phyloP scores from a whole-genome alignment of 768 basidiomycete genomes.

The Pulveroboletus sp. region DNA sequence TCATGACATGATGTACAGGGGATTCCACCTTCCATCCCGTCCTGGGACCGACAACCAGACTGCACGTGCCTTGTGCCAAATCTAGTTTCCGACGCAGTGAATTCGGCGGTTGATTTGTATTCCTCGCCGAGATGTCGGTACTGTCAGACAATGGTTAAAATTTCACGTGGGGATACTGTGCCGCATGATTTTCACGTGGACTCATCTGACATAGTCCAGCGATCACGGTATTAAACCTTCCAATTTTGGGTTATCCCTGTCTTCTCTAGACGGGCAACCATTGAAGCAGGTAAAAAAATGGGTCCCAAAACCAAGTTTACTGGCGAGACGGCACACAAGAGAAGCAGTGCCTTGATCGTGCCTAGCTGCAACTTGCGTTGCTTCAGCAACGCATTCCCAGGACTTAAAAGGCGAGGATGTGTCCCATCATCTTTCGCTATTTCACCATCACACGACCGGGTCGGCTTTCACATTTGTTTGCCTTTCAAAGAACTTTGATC shows the following conservation, averaged over 20 bases:
- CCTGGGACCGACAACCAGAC: neutral
- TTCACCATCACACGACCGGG: neutral
- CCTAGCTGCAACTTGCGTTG: conserved; percentile 10
- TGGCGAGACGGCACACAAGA: neutral
- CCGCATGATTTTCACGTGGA: conserved; percentile 16
- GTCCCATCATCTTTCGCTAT: conserved; percentile 1
- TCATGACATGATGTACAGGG: neutral
- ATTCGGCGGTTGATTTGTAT: too few species aligned
- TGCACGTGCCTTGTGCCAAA: neutral
- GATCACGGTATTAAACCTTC: conserved; percentile 17
- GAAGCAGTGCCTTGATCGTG: conserved; percentile 15
- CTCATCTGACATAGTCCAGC: conserved; percentile 5
- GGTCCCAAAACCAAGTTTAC: conserved; percentile 1
- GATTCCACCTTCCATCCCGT: neutral
- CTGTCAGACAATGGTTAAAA: neutral
- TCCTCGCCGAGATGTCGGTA: neutral
- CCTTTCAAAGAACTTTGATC: neutral
- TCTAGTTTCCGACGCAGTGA: neutral
- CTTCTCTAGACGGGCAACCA: conserved; percentile 6
- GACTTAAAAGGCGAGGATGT: conserved; percentile 14
- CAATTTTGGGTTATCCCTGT: conserved; percentile 8
- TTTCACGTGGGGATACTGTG: neutral
- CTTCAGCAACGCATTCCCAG: conserved; percentile 10
- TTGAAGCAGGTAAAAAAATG: conserved; percentile 3
- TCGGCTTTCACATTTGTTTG: neutral